A percentile compares a stretch with the other conserved stretches of the same genome.
These are phyloP conservation scores for Macroventuria anomochaeta DNA, from an alignment of 2,329 filamentous ascomycete genomes.

Conservation along the genomic window DNA sequence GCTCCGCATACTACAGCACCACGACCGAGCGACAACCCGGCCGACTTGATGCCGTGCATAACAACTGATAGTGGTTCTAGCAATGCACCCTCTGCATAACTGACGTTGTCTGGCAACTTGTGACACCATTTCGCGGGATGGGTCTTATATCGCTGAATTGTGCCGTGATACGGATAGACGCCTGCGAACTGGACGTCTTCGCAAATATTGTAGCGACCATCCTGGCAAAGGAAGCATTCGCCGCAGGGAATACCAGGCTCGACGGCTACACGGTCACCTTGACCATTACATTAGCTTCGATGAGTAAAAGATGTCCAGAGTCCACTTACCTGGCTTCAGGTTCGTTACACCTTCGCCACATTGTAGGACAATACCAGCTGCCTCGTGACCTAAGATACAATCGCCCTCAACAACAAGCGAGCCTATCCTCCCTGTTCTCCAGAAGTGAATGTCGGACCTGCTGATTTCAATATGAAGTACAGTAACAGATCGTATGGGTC, in stretches of 20 bases:
- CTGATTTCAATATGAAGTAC: neutral
- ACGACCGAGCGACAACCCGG: conserved; percentile 61
- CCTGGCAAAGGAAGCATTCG: conserved; percentile 64
- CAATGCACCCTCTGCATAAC: conserved; percentile 66
- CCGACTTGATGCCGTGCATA: conserved; percentile 64
- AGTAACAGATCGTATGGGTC: neutral
- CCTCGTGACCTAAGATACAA: conserved; percentile 71
- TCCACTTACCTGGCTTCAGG: conserved; percentile 54
- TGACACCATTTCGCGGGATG: conserved; percentile 64
- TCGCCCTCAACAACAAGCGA: conserved; percentile 67
- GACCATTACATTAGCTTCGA: neutral
- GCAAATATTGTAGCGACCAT: conserved; percentile 69
- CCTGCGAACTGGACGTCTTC: conserved; percentile 67
- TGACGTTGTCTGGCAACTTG: conserved; percentile 61
- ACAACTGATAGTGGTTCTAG: conserved; percentile 70
- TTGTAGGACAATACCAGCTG: conserved; percentile 65
- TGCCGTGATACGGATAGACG: conserved; percentile 67
- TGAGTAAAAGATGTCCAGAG: neutral
- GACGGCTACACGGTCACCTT: conserved; percentile 69
- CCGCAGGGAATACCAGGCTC: conserved; percentile 71
- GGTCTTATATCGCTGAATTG: conserved; percentile 66
- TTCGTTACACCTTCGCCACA: conserved; percentile 62
- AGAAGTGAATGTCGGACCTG: conserved; percentile 72
- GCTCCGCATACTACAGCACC: conserved; percentile 62
- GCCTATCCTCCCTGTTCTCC: conserved; percentile 70